These are phyloP conservation scores for Fusarium robinianum DNA, from an alignment of 2,329 filamentous ascomycete genomes.

Conservation along the genomic window DNA sequence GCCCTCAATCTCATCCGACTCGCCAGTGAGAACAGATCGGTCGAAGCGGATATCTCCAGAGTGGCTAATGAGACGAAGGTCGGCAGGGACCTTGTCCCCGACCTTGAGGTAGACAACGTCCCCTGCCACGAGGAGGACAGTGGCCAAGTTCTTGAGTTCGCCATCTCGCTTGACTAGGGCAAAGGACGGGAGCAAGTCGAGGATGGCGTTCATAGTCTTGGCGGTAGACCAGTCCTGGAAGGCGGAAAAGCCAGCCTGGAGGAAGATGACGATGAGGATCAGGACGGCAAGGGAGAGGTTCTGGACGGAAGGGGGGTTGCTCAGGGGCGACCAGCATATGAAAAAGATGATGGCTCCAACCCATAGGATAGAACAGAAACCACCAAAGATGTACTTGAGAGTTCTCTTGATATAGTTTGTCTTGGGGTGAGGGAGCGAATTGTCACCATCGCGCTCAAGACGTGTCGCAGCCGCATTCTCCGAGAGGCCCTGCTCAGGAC, in stretches of 20 bases:
- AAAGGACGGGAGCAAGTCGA: slow-evolving; percentile 50
- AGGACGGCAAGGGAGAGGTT: slow-evolving; percentile 53
- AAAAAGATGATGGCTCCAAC: slow-evolving; percentile 54
- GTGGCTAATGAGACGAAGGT: slow-evolving; percentile 48
- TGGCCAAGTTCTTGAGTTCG: slow-evolving; percentile 45
- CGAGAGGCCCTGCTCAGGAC: slow-evolving; percentile 42
- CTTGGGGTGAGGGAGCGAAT: slow-evolving; percentile 47
- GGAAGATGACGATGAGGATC: slow-evolving; percentile 52
- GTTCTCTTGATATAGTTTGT: slow-evolving; percentile 50
- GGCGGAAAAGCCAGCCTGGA: slow-evolving; percentile 52
- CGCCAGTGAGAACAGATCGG: slow-evolving; percentile 48
- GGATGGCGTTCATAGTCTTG: slow-evolving; percentile 53
- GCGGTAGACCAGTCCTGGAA: slow-evolving; percentile 55
- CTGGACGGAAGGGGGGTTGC: slow-evolving; percentile 47
- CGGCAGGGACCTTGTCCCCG: slow-evolving; percentile 54
- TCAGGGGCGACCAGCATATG: slow-evolving; percentile 53
- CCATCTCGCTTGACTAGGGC: slow-evolving; percentile 51
- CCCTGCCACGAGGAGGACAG: slow-evolving; percentile 50
- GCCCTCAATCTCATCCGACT: slow-evolving; percentile 48
- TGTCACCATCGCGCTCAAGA: slow-evolving; percentile 47
- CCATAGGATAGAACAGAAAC: slow-evolving; percentile 54
- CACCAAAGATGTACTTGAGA: slow-evolving; percentile 50
- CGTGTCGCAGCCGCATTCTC: slow-evolving; percentile 40
- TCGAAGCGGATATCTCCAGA: slow-evolving; percentile 51
- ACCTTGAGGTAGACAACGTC: slow-evolving; percentile 52